Evolutionary conservation across 768 basidiomycete species (phyloP).

Genomic region (Macrolepiota dolichaula): DNA sequence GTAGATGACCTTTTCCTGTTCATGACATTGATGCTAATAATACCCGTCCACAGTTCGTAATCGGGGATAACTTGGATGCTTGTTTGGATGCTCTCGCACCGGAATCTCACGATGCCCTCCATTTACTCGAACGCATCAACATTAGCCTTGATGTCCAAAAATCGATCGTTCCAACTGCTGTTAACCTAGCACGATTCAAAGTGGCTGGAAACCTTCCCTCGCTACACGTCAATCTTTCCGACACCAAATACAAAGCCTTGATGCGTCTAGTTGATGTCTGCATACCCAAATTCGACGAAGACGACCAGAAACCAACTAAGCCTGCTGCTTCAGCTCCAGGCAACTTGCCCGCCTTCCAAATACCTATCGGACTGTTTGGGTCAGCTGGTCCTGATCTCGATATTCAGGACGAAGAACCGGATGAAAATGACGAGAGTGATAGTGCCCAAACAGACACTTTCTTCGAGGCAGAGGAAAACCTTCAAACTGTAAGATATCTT

Average conservation of each 20-base stretch:
- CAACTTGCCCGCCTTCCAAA: conserved; percentile 38
- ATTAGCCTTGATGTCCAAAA: conserved; percentile 88
- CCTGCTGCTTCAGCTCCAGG: conserved; percentile 17
- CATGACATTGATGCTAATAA: background rate
- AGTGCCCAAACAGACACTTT: conserved; percentile 46
- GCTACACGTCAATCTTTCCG: conserved; percentile 86
- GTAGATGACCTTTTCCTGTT: conserved; percentile 51
- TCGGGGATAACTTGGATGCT: conserved; percentile 79
- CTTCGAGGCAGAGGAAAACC: conserved; percentile 69
- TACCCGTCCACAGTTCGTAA: conserved; percentile 60
- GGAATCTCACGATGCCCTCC: conserved; percentile 56
- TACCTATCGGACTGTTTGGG: conserved; percentile 55
- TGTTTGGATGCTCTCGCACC: conserved; percentile 78
- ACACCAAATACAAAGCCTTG: conserved; percentile 85
- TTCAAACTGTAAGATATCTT: conserved; percentile 40
- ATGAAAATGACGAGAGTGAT: conserved; percentile 32
- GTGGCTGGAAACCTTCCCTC: conserved; percentile 85
- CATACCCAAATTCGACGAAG: conserved; percentile 76
- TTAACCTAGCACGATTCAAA: conserved; percentile 85
- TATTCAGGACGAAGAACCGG: conserved; percentile 46
- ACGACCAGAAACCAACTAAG: conserved; percentile 26
- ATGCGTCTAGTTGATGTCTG: conserved; percentile 92
- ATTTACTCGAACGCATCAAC: conserved; percentile 89
- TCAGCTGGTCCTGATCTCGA: conserved; percentile 55
- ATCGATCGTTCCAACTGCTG: conserved; percentile 84